These are phyloP conservation scores for Chytridium lagenaria DNA, from an alignment of 371 early-diverging fungal genomes.

Conservation along the genomic window DNA sequence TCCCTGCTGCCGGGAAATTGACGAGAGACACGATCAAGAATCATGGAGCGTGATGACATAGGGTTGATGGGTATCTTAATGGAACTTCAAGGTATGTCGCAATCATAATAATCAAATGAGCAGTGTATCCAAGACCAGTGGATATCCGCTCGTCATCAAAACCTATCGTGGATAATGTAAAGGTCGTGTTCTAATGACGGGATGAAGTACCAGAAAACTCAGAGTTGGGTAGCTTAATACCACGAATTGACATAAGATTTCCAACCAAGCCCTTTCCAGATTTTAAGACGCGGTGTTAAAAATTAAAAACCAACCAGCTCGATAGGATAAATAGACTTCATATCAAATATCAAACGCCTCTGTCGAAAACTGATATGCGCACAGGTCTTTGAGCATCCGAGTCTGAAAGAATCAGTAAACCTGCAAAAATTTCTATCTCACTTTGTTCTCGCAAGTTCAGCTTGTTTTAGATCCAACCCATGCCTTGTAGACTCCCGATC, in stretches of 20 bases:
- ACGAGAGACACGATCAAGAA: slow-evolving; percentile 66
- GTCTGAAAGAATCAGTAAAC: slow-evolving; percentile 23
- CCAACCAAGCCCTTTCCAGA: slow-evolving; percentile 45
- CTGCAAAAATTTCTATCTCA: slow-evolving; percentile 33
- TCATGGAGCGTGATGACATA: slow-evolving; percentile 78
- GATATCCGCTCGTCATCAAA: slow-evolving; percentile 72
- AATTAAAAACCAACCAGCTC: slow-evolving; percentile 55
- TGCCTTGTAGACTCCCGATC: slow-evolving; percentile 13
- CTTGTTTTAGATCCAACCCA: slow-evolving; percentile 12
- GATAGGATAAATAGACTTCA: slow-evolving; percentile 71
- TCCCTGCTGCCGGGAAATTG: slow-evolving; percentile 39
- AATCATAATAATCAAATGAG: slow-evolving; percentile 74
- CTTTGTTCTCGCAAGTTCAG: slow-evolving; percentile 37
- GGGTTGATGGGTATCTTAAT: slow-evolving; percentile 73
- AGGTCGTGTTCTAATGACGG: neutral
- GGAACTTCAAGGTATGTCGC: slow-evolving; percentile 77
- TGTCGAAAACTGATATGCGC: slow-evolving; percentile 53
- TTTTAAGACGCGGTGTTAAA: slow-evolving; percentile 25
- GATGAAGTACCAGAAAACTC: slow-evolving; percentile 39
- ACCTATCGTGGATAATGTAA: slow-evolving; percentile 37
- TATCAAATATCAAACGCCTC: slow-evolving; percentile 63
- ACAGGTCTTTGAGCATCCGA: slow-evolving; percentile 30
- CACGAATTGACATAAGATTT: slow-evolving; percentile 64
- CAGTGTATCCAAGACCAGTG: slow-evolving; percentile 75
- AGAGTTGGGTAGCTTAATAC: slow-evolving; percentile 69